phyloP scores from a whole-genome alignment of 345 rosid genomes.

The Murraya koenigii region DNA sequence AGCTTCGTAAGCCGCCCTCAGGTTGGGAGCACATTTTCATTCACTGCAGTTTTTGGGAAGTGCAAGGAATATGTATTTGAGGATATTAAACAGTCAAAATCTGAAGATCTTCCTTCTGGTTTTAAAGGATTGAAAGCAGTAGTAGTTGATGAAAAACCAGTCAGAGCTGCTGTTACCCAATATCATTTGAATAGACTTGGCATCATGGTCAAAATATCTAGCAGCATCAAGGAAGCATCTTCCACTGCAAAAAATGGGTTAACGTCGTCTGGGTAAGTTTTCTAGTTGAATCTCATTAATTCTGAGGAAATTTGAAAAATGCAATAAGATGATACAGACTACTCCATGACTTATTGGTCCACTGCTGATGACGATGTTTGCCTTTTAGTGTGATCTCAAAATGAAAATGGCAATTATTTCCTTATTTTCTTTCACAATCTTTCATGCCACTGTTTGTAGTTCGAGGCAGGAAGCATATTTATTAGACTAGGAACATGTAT shows the following conservation, averaged over 20 bases:
- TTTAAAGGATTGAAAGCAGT: slow-evolving; percentile 79
- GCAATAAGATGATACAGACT: neutral
- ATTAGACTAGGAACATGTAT: neutral
- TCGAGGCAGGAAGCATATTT: neutral
- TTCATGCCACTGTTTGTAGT: neutral
- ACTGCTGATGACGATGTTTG: neutral
- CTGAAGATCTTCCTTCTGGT: slow-evolving; percentile 65
- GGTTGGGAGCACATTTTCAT: slow-evolving; percentile 86
- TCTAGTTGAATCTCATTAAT: neutral
- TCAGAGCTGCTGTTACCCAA: slow-evolving; percentile 84
- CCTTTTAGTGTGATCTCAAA: neutral
- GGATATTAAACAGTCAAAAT: slow-evolving; percentile 46
- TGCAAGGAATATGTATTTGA: slow-evolving; percentile 33
- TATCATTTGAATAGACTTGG: slow-evolving; percentile 96
- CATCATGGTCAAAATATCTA: slow-evolving; percentile 61
- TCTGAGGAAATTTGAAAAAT: neutral
- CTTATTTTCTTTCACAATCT: neutral
- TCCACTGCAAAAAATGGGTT: slow-evolving; percentile 50
- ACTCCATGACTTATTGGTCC: neutral
- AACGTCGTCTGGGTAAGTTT: slow-evolving; percentile 48
- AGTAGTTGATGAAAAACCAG: slow-evolving; percentile 81
- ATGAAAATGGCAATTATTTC: neutral
- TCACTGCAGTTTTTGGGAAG: slow-evolving; percentile 61
- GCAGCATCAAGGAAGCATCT: slow-evolving; percentile 40
- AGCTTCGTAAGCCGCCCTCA: slow-evolving; percentile 74